A percentile compares a stretch with the other conserved stretches of the same genome.
phyloP scores from a whole-genome alignment of 2,329 filamentous ascomycete species.

The Cladophialophora exuberans region DNA sequence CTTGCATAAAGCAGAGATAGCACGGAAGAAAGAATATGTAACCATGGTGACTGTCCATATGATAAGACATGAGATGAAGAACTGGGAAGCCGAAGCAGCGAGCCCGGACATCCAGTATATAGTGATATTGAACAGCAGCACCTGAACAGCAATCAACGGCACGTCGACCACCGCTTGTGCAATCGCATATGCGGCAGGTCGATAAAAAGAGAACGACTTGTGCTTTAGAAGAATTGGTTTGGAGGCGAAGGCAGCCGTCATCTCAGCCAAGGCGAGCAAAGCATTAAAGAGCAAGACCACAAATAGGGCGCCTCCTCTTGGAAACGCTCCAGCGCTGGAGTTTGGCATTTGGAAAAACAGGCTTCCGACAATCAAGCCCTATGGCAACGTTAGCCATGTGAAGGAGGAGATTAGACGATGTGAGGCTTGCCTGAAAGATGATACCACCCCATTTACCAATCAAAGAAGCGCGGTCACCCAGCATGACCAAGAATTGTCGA shows the following conservation, averaged over 20 bases:
- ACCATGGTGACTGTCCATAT: slow-evolving; percentile 58
- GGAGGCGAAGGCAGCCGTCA: slow-evolving; percentile 63
- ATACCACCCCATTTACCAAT: slow-evolving; percentile 56
- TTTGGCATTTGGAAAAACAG: slow-evolving; percentile 59
- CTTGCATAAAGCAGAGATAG: slow-evolving; percentile 52
- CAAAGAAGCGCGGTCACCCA: slow-evolving; percentile 57
- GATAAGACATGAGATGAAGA: slow-evolving; percentile 63
- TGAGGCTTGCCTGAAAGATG: slow-evolving; percentile 38
- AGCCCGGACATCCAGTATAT: slow-evolving; percentile 66
- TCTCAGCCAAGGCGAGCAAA: slow-evolving; percentile 63
- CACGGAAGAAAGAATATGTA: slow-evolving; percentile 59
- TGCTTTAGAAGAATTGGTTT: slow-evolving; percentile 71
- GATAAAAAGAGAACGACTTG: slow-evolving; percentile 71
- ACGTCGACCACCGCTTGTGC: slow-evolving; percentile 62
- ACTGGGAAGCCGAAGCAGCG: slow-evolving; percentile 60
- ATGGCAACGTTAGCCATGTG: not conserved
- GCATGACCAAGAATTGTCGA: slow-evolving; percentile 56
- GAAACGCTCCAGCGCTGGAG: slow-evolving; percentile 60
- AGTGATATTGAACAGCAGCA: slow-evolving; percentile 61
- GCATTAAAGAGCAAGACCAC: slow-evolving; percentile 67
- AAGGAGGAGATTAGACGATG: not conserved
- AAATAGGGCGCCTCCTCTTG: slow-evolving; percentile 64
- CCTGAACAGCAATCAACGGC: slow-evolving; percentile 61
- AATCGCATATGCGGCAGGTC: slow-evolving; percentile 62
- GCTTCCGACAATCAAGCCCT: slow-evolving; percentile 51